Base-by-base conservation (phyloP, 352 stramenopile genomes). In the Aphanomyces stellatus region DNA sequence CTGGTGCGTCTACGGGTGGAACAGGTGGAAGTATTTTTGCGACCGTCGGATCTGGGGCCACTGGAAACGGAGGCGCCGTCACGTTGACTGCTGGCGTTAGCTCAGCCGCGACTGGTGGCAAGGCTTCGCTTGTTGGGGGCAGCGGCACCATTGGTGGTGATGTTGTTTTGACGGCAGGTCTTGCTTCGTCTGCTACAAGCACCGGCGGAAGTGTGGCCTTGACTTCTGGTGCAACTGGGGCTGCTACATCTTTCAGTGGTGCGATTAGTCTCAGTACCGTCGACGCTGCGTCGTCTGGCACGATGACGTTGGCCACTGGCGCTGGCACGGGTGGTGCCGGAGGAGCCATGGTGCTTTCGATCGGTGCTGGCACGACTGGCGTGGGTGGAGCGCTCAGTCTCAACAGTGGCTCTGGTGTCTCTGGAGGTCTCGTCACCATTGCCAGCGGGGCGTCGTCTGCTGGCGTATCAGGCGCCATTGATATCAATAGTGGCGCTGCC, bases 301-400 rank as follows among this genome's bases (percentile, higher is more conserved):
- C 0, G 6, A 49, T 62, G 11, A 48, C 53, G 6, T 31, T 62
- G 15, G 30, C 53, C 5, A 62, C 31, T 43, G 53, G 53, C 3
- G 19, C 33, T 25, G 53, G 30, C 2, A 62, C 53, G 3, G 53
- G 53, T 37, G 53, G 30, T 17, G 33, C 53, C 25, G 53, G 53
- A 4, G 53, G 53, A 30, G 46, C n/a, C 46, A n/a, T 62, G 15
- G 2, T 48, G 2, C 17, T 42, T n/a, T 48, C 53, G 13, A 19
- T 62, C 13, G 53, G 53, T 19, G 87, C 66, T 51, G 70, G 81
- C 48, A 74, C 71, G 22, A 65, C 65, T 25, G 80, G 75, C 0
- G 71, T 77, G 25, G 91, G 85, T 62, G 88, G 88, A 48, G 61
- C 69, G 4, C 69, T 96, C 34, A 81, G 75, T 33, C 62, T 96